Conservation (phyloP, 306 rosid species). For the Pterocarpus macrocarpus region DNA sequence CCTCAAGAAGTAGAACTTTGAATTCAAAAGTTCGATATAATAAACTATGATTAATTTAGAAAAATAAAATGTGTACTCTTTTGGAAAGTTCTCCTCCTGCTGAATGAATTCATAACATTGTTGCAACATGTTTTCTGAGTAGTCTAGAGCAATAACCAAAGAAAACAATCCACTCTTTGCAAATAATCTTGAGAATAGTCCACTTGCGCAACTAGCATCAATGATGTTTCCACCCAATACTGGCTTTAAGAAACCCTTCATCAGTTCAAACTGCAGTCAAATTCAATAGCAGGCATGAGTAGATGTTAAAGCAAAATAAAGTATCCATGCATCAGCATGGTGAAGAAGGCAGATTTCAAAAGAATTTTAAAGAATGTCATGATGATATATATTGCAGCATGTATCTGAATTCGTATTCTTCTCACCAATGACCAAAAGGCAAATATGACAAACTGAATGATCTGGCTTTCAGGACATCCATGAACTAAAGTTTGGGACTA, state of each 20-base stretch:
- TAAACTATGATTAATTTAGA: conserved; percentile 32
- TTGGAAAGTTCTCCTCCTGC: conserved; percentile 84
- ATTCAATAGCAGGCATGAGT: conserved; percentile 37
- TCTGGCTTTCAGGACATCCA: conserved; percentile 8
- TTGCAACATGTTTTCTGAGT: conserved; percentile 92
- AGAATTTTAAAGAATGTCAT: conserved; percentile 33
- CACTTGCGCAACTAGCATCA: conserved; percentile 97
- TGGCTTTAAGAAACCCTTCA: conserved; percentile 74
- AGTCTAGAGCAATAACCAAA: conserved; percentile 84
- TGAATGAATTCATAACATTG: conserved; percentile 83
- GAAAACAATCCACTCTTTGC: conserved; percentile 91
- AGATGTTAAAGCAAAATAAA: conserved; percentile 23
- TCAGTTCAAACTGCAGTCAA: conserved; percentile 83
- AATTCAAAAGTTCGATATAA: conserved; percentile 28
- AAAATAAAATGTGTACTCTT: conserved; percentile 63
- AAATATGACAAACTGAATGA: conserved; percentile 32
- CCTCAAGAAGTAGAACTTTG: background rate
- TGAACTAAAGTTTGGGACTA: conserved; percentile 24
- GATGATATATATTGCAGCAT: conserved; percentile 31
- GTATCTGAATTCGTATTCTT: conserved; percentile 32
- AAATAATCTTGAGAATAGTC: conserved; percentile 87
- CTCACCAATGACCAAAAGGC: background rate
- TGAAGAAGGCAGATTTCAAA: conserved; percentile 17
- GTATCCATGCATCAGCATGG: conserved; percentile 10
- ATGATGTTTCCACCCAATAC: conserved; percentile 83